Conservation (phyloP, 2,329 filamentous ascomycete species). For the Trichoderma sp. region DNA sequence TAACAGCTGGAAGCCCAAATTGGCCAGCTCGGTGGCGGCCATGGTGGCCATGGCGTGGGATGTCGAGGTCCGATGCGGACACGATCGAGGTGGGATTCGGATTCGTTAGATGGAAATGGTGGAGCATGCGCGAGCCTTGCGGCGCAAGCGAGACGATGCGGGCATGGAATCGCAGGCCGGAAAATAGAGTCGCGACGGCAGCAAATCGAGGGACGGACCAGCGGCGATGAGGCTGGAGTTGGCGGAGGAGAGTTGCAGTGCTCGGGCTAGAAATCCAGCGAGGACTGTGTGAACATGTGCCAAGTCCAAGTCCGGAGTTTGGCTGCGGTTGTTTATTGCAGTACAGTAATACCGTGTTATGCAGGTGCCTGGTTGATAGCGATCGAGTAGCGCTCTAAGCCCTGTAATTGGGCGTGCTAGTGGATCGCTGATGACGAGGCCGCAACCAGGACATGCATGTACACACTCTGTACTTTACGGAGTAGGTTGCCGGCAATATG, state of each 20-base stretch:
- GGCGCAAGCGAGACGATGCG: slow-evolving; percentile 25
- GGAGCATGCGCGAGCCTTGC: slow-evolving; percentile 29
- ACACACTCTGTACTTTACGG: background rate
- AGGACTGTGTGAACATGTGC: background rate
- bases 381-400: slow-evolving; percentile 9
- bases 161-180: slow-evolving; percentile 25
- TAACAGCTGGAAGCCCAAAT: slow-evolving; percentile 37
- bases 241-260: slow-evolving; percentile 1
- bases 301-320: background rate
- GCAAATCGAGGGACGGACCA: background rate
- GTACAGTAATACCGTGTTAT: background rate
- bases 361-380: slow-evolving; percentile 12
- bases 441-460: background rate
- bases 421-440: slow-evolving; percentile 12
- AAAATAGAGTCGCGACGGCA: background rate
- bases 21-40: slow-evolving; percentile 30
- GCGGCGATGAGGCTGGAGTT: background rate
- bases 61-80: background rate
- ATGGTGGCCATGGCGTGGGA: slow-evolving; percentile 23
- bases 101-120: slow-evolving; percentile 11
- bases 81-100: background rate
- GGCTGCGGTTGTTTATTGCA: background rate
- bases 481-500: background rate
- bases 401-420: slow-evolving; percentile 14
- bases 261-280: background rate